Percentiles rank a stretch among this genome's conserved stretches.
Evolutionary conservation across 139 green algal species (phyloP).

Genomic region (Picochlorum sp.): DNA sequence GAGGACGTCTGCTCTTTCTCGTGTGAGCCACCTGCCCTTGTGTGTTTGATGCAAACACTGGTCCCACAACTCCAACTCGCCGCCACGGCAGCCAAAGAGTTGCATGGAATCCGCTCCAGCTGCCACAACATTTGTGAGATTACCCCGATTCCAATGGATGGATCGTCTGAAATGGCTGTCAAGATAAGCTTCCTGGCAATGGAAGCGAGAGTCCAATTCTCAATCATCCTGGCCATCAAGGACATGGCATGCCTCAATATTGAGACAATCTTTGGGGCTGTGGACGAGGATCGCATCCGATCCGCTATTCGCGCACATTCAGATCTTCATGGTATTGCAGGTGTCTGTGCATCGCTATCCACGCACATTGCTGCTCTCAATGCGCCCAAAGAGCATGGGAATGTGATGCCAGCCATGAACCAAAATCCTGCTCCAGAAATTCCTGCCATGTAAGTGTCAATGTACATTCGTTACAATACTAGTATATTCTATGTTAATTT

Average conservation of each 20-base stretch:
- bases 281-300: not conserved
- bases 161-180: not conserved
- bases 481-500: conserved; percentile 26
- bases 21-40: not conserved
- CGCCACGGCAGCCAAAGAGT: not conserved
- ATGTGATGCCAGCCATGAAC: too few species aligned
- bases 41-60: not conserved
- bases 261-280: not conserved
- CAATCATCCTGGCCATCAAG: not conserved
- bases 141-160: not conserved
- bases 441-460: too few species aligned
- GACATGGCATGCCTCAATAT: not conserved
- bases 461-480: not conserved
- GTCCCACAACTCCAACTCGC: not conserved
- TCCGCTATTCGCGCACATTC: too few species aligned
- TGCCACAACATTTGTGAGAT: not conserved
- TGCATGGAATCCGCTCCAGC: not conserved
- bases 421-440: too few species aligned
- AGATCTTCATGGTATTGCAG: too few species aligned
- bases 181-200: not conserved
- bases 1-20: not conserved
- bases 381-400: too few species aligned
- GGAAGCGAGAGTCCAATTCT: not conserved
- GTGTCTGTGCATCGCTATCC: too few species aligned
- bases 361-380: too few species aligned